A percentile compares a stretch with the other conserved stretches of the same genome.
These are phyloP conservation scores for Bidens hawaiensis DNA, from an alignment of 140 eudicot genomes.

Conservation along the genomic window DNA sequence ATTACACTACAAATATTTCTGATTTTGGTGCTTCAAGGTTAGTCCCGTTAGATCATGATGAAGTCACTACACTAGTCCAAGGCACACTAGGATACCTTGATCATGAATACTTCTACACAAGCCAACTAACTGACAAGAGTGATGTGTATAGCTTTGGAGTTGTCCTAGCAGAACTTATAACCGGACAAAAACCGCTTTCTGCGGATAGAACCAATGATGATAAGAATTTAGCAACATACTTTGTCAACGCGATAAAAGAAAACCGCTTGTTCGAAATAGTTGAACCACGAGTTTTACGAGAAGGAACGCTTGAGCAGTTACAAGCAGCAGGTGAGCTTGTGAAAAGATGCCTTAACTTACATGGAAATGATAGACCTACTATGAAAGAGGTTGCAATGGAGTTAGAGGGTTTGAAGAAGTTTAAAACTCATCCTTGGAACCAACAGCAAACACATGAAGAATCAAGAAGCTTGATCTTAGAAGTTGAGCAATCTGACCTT, in stretches of 20 bases:
- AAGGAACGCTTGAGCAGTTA: conserved; percentile 39
- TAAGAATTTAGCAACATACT: too few species aligned
- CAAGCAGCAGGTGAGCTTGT: conserved; percentile 20
- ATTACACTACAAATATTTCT: conserved; percentile 37
- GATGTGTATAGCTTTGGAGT: too few species aligned
- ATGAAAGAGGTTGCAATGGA: conserved; percentile 54
- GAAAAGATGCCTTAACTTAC: conserved; percentile 30
- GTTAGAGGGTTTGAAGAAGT: too few species aligned
- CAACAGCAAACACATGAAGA: conserved; percentile 5
- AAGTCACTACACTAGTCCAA: too few species aligned
- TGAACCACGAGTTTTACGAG: conserved; percentile 33
- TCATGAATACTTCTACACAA: conserved; percentile 47
- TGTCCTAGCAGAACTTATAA: conserved; percentile 50
- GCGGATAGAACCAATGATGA: conserved; percentile 12
- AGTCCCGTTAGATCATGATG: conserved; percentile 40
- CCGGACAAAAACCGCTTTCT: conserved; percentile 36
- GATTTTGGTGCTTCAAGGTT: conserved; percentile 61
- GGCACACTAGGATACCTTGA: conserved; percentile 54
- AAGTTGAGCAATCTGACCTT: neutral
- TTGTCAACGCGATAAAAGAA: conserved; percentile 43
- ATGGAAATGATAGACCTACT: conserved; percentile 41
- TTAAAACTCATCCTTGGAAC: too few species aligned
- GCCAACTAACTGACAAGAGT: too few species aligned
- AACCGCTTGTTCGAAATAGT: conserved; percentile 31
- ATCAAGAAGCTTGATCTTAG: neutral